phyloP scores from a whole-genome alignment of 2,329 filamentous ascomycete species.

The Teratosphaeria destructans region DNA sequence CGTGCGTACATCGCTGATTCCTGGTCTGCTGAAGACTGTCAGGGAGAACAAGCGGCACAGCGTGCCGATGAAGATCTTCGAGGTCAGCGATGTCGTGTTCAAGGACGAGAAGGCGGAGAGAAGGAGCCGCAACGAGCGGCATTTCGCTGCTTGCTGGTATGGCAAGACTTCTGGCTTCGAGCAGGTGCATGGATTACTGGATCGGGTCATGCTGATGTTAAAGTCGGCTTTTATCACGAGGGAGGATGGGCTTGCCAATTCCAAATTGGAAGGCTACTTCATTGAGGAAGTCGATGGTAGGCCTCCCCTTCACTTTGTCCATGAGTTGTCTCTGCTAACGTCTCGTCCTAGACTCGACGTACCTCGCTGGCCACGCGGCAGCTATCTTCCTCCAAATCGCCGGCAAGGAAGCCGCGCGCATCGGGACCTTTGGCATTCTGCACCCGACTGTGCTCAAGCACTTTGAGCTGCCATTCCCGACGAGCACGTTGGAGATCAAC shows the following conservation, averaged over 20 bases:
- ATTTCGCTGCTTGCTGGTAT: constrained; percentile 93
- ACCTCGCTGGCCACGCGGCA: constrained; percentile 82
- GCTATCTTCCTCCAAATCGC: constrained; percentile 67
- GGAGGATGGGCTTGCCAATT: constrained; percentile 53
- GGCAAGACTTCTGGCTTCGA: constrained; percentile 93
- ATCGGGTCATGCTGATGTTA: constrained; percentile 87
- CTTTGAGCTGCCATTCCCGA: constrained; percentile 85
- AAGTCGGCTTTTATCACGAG: constrained; percentile 67
- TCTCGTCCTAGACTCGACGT: constrained; percentile 48
- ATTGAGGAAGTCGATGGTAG: constrained; percentile 78
- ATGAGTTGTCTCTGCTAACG: not conserved
- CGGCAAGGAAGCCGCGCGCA: constrained; percentile 57
- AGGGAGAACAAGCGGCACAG: constrained; percentile 84
- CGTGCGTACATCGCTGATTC: constrained; percentile 75
- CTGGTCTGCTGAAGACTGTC: constrained; percentile 85
- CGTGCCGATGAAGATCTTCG: constrained; percentile 85
- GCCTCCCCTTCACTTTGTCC: not conserved
- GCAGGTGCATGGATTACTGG: constrained; percentile 84
- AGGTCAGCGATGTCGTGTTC: constrained; percentile 82
- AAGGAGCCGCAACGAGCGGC: constrained; percentile 81
- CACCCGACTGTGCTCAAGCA: constrained; percentile 90
- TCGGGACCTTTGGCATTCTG: constrained; percentile 88
- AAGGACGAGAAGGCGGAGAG: constrained; percentile 76
- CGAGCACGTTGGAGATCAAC: constrained; percentile 90
- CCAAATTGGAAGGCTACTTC: constrained; percentile 58